Evolutionary conservation across 768 basidiomycete genomes (phyloP).

Genomic region (Trametes villosa): DNA sequence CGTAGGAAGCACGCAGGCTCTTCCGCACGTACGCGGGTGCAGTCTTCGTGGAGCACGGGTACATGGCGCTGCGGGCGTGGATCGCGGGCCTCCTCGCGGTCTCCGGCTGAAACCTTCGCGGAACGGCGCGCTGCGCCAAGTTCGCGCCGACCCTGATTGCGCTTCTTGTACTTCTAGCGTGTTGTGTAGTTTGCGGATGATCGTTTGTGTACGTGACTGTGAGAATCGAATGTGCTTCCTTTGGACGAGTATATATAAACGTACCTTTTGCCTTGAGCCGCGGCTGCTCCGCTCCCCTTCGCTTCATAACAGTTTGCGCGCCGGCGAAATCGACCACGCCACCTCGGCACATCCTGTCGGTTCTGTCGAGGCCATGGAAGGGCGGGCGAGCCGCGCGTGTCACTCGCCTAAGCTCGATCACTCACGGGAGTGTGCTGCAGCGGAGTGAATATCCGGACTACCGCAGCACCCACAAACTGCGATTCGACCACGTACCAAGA

Average conservation of each 20-base stretch:
- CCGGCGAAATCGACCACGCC: not conserved
- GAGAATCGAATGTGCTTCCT: not conserved
- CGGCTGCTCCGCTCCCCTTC: not conserved
- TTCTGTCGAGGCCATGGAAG: not conserved
- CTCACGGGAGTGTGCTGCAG: not conserved
- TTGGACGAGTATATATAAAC: not conserved
- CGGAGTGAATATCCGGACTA: not conserved
- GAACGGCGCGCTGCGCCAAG: no score
- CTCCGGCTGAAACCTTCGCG: not conserved
- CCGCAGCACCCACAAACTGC: slow-evolving; percentile 1
- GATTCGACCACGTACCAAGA: not conserved
- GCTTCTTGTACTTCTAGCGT: not conserved
- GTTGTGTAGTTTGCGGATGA: not conserved
- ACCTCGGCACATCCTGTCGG: not conserved
- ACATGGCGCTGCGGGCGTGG: not conserved
- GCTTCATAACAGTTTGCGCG: not conserved
- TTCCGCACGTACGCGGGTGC: slow-evolving; percentile 8
- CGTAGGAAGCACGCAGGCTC: not conserved
- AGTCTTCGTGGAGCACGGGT: not conserved
- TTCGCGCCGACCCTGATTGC: not conserved
- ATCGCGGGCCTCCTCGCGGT: not conserved
- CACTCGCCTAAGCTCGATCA: not conserved
- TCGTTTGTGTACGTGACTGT: not conserved
- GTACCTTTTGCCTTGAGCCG: not conserved
- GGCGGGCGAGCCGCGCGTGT: not conserved